Base-by-base conservation (phyloP, 164 flowering plant genomes). In the Sextonia rubra region DNA sequence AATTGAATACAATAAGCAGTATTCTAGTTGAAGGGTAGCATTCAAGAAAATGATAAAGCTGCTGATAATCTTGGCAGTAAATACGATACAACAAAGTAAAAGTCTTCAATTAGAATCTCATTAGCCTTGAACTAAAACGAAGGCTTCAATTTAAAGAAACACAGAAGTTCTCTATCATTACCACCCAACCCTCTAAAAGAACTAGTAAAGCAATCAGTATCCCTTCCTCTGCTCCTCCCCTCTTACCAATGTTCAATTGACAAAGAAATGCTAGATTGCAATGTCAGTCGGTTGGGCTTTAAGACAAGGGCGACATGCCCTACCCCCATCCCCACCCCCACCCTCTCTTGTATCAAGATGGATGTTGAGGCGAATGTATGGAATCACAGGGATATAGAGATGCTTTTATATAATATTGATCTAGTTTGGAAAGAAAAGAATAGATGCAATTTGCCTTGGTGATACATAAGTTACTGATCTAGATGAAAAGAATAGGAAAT, bases 181-280 rank as follows among this genome's bases (percentile, higher is more conserved):
- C 32, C 66, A 64, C 6, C 66, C 66, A 56, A 56, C 60, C 60
- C 44, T 18, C 60, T 56, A 18, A 56, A 56, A 56, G 60, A 56
- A 56, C 60, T 64, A 25, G 32, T 64, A 24, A 63, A 63, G 66
- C 66, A 26, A 24, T 64, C 66, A 64, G 30, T 64, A 27, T 64
- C 66, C 66, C 32, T 64, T 64, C 66, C 66, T 64, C 66, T 0
- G 66, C 66, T 64, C 66, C 66, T 64, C 66, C 66, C 66, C 66
- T 64, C 66, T 64, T 64, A 64, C 66, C 30, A 24, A 64, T 23
- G 66, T 64, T 20, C 9, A 64, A 64, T 64, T 64, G 66, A 64
- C 22, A 24, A 64, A 64, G 66, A 64, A 64, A 64, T 64, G 66
- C 30, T 64, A 3, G 26, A 64, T 64, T 64, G 66, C 66, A 64